Base-by-base conservation (phyloP, 352 stramenopile genomes). In the Phytophthora pluvialis region DNA sequence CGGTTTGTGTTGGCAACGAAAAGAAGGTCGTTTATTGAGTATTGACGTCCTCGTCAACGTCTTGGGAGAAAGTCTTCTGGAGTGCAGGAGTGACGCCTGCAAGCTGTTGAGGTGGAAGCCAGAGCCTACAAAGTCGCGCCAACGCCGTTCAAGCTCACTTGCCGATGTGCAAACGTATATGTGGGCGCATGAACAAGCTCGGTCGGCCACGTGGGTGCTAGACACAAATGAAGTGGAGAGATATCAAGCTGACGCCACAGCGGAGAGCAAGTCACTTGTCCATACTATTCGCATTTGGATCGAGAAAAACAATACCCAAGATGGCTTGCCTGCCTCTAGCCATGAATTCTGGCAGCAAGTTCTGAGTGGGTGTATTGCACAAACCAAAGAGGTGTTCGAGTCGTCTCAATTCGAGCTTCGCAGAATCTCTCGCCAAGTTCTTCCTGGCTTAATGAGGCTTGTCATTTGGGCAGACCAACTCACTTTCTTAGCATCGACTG, bases 401-500 rank as follows among this genome's bases (percentile, higher is more conserved):
- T 90, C 81, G 0, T 70, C 65, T 4, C 84, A 91, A 50, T 93
- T 89, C 62, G 78, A 93, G 45, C 74, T 93, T 28, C 77, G 77
- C 8, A 70, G 85, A 13, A 91, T 93, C 36, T 80, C 80, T 12
- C 69, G 66, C 1, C 85, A 93, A 45, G 50, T 84, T 25, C 68
- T 91, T 6, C 81, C 82, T 5, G 73, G 79, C 0, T 56, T 93
- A 1, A 65, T 90, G 53, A 67, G 79, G 2, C 43, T 93, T n/a
- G 49, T 60, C 9, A 36, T 88, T 6, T 91, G 85, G 85, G 75
- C 75, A 6, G 60, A 73, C 0, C 54, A 86, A 6, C n/a, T 78
- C 7, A 15, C 67, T 12, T 55, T 81, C 4, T 9, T 83, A 15
- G 50, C 49, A 0, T 40, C 26, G 3, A 60, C 38, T 8, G 26